Evolutionary conservation across 2,329 filamentous ascomycete genomes (phyloP).

Genomic region (Fusarium cyanostomum): DNA sequence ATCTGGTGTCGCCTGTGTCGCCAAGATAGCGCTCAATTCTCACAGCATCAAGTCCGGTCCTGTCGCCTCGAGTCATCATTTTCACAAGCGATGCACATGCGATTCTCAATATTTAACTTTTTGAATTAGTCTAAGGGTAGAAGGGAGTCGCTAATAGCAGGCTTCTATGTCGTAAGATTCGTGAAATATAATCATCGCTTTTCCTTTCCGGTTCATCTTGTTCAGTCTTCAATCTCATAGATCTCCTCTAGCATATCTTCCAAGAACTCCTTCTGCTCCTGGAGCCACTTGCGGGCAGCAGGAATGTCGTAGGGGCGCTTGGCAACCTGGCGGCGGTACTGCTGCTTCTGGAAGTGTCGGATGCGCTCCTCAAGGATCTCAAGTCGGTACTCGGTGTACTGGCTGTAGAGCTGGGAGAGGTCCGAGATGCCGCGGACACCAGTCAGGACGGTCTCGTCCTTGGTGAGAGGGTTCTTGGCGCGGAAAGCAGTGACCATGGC

Average conservation of each 20-base stretch:
- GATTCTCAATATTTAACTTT: background rate
- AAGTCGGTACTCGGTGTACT: conserved; percentile 70
- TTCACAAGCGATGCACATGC: background rate
- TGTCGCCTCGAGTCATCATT: no score
- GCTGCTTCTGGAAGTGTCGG: conserved; percentile 27
- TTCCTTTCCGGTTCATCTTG: background rate
- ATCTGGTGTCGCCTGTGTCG: no score
- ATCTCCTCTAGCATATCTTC: conserved; percentile 31
- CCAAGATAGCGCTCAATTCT: no score
- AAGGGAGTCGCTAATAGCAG: background rate
- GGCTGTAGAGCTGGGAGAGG: conserved; percentile 65
- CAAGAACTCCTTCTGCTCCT: conserved; percentile 39
- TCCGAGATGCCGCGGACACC: conserved; percentile 68
- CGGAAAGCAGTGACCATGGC: conserved; percentile 73
- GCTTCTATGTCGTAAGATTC: background rate
- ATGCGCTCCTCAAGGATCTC: conserved; percentile 69
- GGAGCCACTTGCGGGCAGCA: conserved; percentile 23
- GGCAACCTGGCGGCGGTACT: conserved; percentile 20
- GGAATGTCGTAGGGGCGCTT: conserved; percentile 28
- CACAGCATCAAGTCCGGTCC: no score
- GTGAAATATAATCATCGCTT: background rate
- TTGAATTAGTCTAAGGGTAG: background rate
- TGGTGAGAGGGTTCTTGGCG: conserved; percentile 61
- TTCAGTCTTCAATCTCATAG: conserved; percentile 11
- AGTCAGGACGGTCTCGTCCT: conserved; percentile 69